Percentiles rank a stretch among this genome's conserved stretches.
These are phyloP conservation scores for Garcia nutans DNA, from an alignment of 345 rosid genomes.

Conservation along the genomic window DNA sequence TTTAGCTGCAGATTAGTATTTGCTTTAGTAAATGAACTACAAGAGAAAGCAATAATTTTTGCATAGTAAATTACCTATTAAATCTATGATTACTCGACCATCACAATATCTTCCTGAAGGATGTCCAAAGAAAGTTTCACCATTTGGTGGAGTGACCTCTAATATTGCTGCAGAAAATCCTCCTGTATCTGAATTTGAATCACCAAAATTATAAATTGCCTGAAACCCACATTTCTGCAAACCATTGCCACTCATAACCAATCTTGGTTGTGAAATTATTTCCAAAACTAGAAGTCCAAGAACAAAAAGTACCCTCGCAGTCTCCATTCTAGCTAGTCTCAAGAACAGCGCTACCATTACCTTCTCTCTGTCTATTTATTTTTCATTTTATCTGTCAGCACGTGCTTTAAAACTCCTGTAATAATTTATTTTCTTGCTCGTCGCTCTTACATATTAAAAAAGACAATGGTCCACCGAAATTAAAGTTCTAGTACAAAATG, in stretches of 20 bases:
- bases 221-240: conserved; percentile 34
- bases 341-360: not conserved
- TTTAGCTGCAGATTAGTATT: not conserved
- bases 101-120: conserved; percentile 50
- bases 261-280: not conserved
- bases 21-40: not conserved
- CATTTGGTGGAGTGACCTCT: conserved; percentile 34
- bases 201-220: conserved; percentile 59
- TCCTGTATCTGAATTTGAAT: too few relatives aligned
- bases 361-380: not conserved
- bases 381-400: not conserved
- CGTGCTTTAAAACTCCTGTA: not conserved
- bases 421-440: not conserved
- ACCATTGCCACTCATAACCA: conserved; percentile 3
- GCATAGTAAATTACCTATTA: conserved; percentile 31
- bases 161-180: conserved; percentile 42
- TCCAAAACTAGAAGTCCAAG: conserved; percentile 26
- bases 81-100: conserved; percentile 59
- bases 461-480: not conserved
- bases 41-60: conserved; percentile 33
- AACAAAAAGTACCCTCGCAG: conserved; percentile 14
- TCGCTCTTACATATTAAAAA: not conserved
- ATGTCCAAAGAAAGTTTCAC: conserved; percentile 39
- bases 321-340: conserved; percentile 19
- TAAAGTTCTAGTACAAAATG: not conserved